phyloP scores from a whole-genome alignment of 306 rosid genomes.

The Cucurbita ficifolia region DNA sequence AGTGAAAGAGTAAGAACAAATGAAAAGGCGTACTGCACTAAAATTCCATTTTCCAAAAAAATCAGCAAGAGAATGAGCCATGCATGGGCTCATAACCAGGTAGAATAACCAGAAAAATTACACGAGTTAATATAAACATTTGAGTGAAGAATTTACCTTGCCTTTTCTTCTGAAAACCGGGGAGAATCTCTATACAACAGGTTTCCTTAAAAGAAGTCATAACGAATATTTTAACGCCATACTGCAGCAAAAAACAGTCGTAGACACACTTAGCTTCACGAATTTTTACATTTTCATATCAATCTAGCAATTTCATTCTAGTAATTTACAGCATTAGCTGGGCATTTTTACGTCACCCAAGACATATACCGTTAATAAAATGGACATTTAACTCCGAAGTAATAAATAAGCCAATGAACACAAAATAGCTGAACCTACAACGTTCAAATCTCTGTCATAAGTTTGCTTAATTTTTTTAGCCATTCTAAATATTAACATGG shows the following conservation, averaged over 20 bases:
- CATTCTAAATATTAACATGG: neutral
- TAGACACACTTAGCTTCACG: neutral
- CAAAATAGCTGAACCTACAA: neutral
- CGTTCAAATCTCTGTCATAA: neutral
- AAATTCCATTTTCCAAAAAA: neutral
- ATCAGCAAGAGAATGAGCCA: neutral
- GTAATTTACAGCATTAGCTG: neutral
- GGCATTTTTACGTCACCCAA: neutral
- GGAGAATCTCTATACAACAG: constrained; percentile 72
- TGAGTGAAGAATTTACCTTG: constrained; percentile 30
- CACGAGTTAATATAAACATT: neutral
- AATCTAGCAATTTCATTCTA: neutral
- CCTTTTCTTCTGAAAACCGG: constrained; percentile 37
- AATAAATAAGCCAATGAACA: neutral
- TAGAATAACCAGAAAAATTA: neutral
- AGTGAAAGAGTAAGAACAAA: neutral
- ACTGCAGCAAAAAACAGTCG: constrained; percentile 29
- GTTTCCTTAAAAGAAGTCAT: constrained; percentile 80
- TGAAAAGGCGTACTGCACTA: neutral
- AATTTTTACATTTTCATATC: neutral
- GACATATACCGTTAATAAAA: neutral
- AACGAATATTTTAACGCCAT: constrained; percentile 56
- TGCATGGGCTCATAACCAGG: neutral
- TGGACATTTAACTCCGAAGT: neutral
- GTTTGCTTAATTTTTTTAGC: neutral